Evolutionary conservation across 352 stramenopile species (phyloP), one percentile per base, ranked within the genome.

Genomic region (Phytophthora constricta): DNA sequence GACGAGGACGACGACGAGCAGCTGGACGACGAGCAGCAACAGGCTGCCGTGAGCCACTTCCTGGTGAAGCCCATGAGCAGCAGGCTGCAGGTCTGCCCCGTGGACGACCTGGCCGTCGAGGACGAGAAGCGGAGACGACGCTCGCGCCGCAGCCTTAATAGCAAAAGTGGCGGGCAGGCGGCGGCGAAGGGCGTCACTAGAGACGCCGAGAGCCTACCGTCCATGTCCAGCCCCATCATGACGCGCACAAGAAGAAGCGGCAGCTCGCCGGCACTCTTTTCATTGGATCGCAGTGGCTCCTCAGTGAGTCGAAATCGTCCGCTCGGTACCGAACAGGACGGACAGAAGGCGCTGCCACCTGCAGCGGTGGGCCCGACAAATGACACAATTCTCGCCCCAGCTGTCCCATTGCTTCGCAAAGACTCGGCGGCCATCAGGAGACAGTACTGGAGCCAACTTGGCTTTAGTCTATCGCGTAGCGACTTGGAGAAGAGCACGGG

Each of bases 361-460:
- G 31, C 50, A 55, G 34, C 62, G 34, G 50, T 59, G 48, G 55
- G 62, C 20, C 54, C 65, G 5, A 43, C 72, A 2, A 72, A 66
- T 20, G 72, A 72, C 23, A 58, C 64, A 1, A 47, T 55, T 48
- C 37, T 79, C 0, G 54, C 59, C 22, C 50, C 74, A 0, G 47
- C 70, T 22, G 63, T 64, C 42, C 72, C 80, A 22, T 68, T 80
- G 46, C 71, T 92, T 27, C 86, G 86, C 42, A 89, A 89, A 56
- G 89, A 96, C 68, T 91, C 82, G 20, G 90, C 90, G 62, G 84
- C 86, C 4, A 93, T 96, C 52, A 85, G 89, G 39, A 82, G 91
- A 65, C 82, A 95, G 65, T 96, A 96, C 65, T 93, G 84, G 89
- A 95, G 77, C 56, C 87, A 96, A 60, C 66, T 96, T 10, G 89